Evolutionary conservation across 2,329 filamentous ascomycete genomes (phyloP), one percentile per base, ranked within the genome.

Genomic region (Botryosphaeria dothidea): DNA sequence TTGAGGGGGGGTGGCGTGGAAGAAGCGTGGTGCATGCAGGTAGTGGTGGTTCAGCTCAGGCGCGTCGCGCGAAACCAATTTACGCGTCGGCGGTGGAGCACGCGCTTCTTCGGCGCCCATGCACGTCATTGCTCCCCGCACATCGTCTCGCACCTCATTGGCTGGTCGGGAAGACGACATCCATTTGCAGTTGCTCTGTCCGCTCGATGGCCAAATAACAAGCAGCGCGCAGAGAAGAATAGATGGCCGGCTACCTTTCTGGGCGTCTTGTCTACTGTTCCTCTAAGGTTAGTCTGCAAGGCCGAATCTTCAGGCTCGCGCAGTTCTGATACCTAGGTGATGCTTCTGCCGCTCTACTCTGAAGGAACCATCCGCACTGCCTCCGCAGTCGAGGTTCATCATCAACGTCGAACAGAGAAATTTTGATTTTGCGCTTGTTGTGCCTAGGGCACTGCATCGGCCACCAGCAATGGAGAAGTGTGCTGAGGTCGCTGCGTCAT

Each of bases 301-400:
- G 51, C 41, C 48, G 31, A 19, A n/a, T 9, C 23, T 38, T 46
- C n/a, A 3, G 61, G 38, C 61, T 23, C 61, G n/a, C 38, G 61
- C 61, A 64, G 61, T 52, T 64, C 61, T 64, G 61, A 46, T 49
- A 56, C 61, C 56, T 54, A 25, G 48, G 36, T 36, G 48, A 54
- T 54, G 27, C n/a, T 27, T 13, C 48, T 43, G 21, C 8, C 21
- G 34, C 48, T 2, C 48, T 23, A 36, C 61, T n/a, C 29, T 31
- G 11, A 56, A 19, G 41, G 48, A 45, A 46, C 61, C 61, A 27
- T 54, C 61, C 23, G 48, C 60, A 45, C 61, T 34, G 61, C 36
- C 15, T 19, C 4, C 56, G 17, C 61, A 45, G 48, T 38, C 61
- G 61, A 54, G 61, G 61, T 23, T 64, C 49, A 31, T 25, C 61